A percentile compares a stretch with the other conserved stretches of the same genome.
phyloP scores from a whole-genome alignment of 2,329 filamentous ascomycete genomes.

The Fusarium phyllophilum region DNA sequence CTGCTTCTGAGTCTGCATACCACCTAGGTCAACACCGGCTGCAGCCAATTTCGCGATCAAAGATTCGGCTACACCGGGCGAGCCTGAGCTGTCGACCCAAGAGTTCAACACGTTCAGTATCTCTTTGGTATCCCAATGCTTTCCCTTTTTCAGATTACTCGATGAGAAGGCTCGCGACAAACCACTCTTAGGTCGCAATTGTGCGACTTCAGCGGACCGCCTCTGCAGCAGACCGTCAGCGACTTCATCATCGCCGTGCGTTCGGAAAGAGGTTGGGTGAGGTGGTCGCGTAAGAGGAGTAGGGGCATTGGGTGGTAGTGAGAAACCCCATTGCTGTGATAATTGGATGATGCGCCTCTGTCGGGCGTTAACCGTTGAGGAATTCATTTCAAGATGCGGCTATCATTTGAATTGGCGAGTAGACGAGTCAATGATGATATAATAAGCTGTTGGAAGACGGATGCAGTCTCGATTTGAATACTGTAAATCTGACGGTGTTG shows the following conservation, averaged over 20 bases:
- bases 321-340: constrained; percentile 61
- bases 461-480: neutral
- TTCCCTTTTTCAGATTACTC: constrained; percentile 56
- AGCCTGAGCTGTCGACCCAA: constrained; percentile 60
- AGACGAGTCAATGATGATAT: neutral
- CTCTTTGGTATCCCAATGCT: constrained; percentile 63
- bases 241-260: constrained; percentile 59
- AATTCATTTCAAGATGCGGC: constrained; percentile 42
- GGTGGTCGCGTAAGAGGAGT: constrained; percentile 55
- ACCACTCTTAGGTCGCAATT: constrained; percentile 52
- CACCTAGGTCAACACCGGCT: constrained; percentile 62
- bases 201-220: constrained; percentile 51
- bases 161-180: constrained; percentile 54
- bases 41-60: constrained; percentile 61
- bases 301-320: constrained; percentile 51
- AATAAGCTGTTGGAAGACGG: neutral
- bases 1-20: constrained; percentile 59
- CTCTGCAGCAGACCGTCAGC: constrained; percentile 66
- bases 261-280: constrained; percentile 56
- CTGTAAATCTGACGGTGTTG: neutral
- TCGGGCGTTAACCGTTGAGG: constrained; percentile 51
- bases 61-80: constrained; percentile 66
- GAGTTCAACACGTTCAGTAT: constrained; percentile 62
- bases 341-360: constrained; percentile 61
- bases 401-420: constrained; percentile 20